Base-by-base conservation (phyloP, 2,329 filamentous ascomycete genomes). In the Tetracladium maxilliforme region DNA sequence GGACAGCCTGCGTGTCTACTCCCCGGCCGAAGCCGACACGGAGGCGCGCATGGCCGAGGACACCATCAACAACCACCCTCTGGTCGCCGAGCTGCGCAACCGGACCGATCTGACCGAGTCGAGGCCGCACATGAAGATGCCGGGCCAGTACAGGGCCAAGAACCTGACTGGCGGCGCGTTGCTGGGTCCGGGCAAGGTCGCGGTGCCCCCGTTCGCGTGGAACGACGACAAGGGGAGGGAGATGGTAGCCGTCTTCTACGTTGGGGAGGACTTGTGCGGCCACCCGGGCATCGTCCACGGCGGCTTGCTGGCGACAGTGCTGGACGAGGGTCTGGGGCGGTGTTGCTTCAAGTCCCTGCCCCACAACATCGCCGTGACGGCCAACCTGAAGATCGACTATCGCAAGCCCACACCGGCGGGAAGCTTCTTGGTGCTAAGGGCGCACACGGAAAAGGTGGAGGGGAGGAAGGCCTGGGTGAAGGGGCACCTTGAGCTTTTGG, bases 381-480 rank as follows among this genome's bases (percentile, higher is more conserved):
- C 87, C 25, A 87, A 75, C 43, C 56, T 98, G 39, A 84, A 67
- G 38, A 58, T 79, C 37, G 75, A 92, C 49, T 98, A 94, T 52
- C 72, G 77, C 39, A 71, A 70, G 32, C 90, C 90, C 5, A 76
- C 79, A 22, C 70, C 67, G 39, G 83, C 84, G 6, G 68, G 70
- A 13, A 67, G 68, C 32, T 90, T 78, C 44, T 58, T 92, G 16
- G 81, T 92, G 21, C 54, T 98, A 30, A 64, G 68, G 33, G 86
- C 82, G 4, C 68, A 71, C 45, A 93, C 86, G 12, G 74, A 69
- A 7, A 86, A 78, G 55, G 79, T 87, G 2, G 84, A 95, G 45
- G 87, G 90, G 2, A 65, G 90, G 33, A 95, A 95, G 58, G 87
- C 84, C 9, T 94, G 83, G 83, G 83, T 94, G 2, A 76, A 80